Evolutionary conservation across 1,139 yeast species (phyloP), one percentile per base, ranked within the genome.

Genomic region (Nakaseomyces nivariensis): DNA sequence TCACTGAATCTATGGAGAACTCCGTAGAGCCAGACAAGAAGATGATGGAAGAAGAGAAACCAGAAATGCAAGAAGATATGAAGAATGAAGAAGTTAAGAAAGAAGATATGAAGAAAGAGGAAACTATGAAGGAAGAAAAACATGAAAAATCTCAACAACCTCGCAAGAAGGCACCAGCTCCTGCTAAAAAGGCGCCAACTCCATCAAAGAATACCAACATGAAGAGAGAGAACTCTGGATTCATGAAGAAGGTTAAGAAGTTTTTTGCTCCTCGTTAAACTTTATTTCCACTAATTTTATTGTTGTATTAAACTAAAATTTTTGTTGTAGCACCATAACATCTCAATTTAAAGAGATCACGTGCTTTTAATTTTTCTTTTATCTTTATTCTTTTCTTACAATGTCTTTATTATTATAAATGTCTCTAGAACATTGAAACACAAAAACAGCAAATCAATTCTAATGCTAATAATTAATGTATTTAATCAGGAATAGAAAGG

Each of bases 131-230:
- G 22, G 22, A 17, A 17, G 22, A 17, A 17, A 17, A 17, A 17
- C 22, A 17, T 17, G 22, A 17, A 17, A 17, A 17, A 17, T 17
- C 22, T 17, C 22, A 17, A 17, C 22, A 17, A 26, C 6, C 31
- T 5, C 22, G 4, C 10, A 37, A 43, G 37, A 29, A 25, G 32
- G n/a, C 24, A 6, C 36, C 32, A 27, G 26, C 43, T 40, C 17
- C 10, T 11, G 33, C 49, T 33, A 29, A 47, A 36, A 25, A 31
- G 26, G 8, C 43, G 36, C 40, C 49, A 24, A 13, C 43, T 25
- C 43, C 11, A 40, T 13, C 32, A 29, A 25, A 17, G 40, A 27
- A 22, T 5, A 44, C 4, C 24, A 10, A 40, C 13, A 25, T 6
- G 41, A 13, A n/a, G 32, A 38, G 13, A 8, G 27, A 37, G 4